phyloP scores from a whole-genome alignment of 2,329 filamentous ascomycete genomes.

The Cladophialophora carrionii region DNA sequence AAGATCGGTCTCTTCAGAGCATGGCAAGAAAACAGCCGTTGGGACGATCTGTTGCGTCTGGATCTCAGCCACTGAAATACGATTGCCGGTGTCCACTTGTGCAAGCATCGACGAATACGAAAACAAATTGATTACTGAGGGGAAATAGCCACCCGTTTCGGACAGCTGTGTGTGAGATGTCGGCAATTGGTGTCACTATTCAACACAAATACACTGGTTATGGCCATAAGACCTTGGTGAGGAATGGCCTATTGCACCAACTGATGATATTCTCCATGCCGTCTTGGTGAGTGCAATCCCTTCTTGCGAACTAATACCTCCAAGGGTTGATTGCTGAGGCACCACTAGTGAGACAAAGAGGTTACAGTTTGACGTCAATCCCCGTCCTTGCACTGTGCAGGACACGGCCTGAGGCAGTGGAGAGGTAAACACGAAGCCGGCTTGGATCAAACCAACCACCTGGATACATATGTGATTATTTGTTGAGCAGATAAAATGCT shows the following conservation, averaged over 20 bases:
- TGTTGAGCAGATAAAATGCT: background rate
- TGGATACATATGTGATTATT: background rate
- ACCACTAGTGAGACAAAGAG: background rate
- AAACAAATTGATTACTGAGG: background rate
- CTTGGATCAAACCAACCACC: background rate
- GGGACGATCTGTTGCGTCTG: background rate
- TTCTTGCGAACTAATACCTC: background rate
- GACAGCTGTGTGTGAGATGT: background rate
- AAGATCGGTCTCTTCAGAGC: background rate
- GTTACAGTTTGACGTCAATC: background rate
- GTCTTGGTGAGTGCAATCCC: background rate
- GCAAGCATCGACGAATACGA: background rate
- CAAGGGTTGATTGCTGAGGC: background rate
- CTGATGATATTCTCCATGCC: background rate
- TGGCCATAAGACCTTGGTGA: background rate
- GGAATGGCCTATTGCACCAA: background rate
- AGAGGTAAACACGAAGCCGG: background rate
- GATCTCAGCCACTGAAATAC: background rate
- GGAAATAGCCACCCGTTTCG: background rate
- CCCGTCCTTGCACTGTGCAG: background rate
- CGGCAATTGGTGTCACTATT: background rate
- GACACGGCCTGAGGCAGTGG: background rate
- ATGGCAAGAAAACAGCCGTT: background rate
- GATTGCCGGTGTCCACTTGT: background rate
- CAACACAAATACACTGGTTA: too few species aligned